Evolutionary conservation across 257 asterid species (phyloP).

Genomic region (Fraxinus anomala): DNA sequence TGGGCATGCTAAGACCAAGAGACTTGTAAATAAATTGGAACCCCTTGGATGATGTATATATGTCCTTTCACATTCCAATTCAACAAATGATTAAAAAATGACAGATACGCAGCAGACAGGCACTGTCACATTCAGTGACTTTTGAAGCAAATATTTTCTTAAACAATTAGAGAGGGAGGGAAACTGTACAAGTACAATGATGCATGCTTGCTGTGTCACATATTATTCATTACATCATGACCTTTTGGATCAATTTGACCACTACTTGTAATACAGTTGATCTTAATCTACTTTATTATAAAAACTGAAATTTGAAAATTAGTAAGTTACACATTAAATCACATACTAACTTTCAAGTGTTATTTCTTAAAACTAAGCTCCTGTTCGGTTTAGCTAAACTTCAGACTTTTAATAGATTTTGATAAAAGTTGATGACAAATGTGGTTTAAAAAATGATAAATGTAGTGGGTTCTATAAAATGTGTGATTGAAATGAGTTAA

Average conservation of each 20-base stretch:
- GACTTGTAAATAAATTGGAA: conserved; percentile 1
- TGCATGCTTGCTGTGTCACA: background rate
- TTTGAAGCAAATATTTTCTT: background rate
- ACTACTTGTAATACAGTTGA: background rate
- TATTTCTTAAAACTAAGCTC: background rate
- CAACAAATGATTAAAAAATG: background rate
- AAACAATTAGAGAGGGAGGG: background rate
- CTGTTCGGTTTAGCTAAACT: no score
- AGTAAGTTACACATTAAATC: background rate
- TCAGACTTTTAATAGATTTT: no score
- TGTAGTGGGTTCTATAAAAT: background rate
- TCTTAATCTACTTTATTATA: background rate
- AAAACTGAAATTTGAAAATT: no score
- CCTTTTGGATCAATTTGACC: background rate
- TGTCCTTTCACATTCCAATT: background rate
- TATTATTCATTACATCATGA: background rate
- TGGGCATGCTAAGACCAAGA: conserved; percentile 13
- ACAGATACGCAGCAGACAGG: background rate
- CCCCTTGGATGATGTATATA: conserved; percentile 7
- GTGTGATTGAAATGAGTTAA: no score
- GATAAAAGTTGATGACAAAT: background rate
- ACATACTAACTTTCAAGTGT: background rate
- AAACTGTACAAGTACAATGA: background rate
- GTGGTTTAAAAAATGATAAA: conserved; percentile 4
- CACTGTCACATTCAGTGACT: background rate